Percentiles rank a stretch among this genome's conserved stretches.
phyloP scores from a whole-genome alignment of 345 rosid genomes.

The Lepidium didymum region DNA sequence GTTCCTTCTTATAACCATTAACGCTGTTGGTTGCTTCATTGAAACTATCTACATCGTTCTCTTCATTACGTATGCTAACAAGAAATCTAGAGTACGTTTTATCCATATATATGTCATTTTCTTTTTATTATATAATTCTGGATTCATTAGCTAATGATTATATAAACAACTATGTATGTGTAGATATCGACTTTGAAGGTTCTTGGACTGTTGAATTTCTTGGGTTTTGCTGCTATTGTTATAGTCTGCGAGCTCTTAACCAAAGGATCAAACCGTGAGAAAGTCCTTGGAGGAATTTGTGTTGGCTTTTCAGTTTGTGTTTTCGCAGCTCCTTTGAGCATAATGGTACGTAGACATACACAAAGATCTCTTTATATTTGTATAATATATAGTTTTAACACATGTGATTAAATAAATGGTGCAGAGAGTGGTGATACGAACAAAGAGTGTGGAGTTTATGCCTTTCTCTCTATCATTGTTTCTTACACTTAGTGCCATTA shows the following conservation, averaged over 20 bases:
- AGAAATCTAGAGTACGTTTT: slow-evolving; percentile 41
- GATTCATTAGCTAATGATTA: slow-evolving; percentile 3
- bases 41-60: slow-evolving; percentile 57
- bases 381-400: slow-evolving; percentile 16
- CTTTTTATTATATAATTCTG: no score
- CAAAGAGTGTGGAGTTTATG: slow-evolving; percentile 69
- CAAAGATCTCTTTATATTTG: not conserved
- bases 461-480: slow-evolving; percentile 47
- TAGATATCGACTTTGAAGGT: slow-evolving; percentile 44
- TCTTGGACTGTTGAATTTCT: slow-evolving; percentile 42
- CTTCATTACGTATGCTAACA: slow-evolving; percentile 48
- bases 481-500: slow-evolving; percentile 55
- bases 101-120: no score
- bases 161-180: not conserved
- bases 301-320: slow-evolving; percentile 42
- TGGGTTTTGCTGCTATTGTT: slow-evolving; percentile 35
- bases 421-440: slow-evolving; percentile 40
- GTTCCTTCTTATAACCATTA: slow-evolving; percentile 59
- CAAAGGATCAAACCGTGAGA: slow-evolving; percentile 33
- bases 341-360: slow-evolving; percentile 45
- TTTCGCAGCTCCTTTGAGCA: slow-evolving; percentile 56
- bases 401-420: not conserved
- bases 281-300: slow-evolving; percentile 49
- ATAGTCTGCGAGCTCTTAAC: slow-evolving; percentile 37
- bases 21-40: slow-evolving; percentile 50